Base-by-base conservation (phyloP, 192 early-diverging fungal genomes). In the Backusella circina region DNA sequence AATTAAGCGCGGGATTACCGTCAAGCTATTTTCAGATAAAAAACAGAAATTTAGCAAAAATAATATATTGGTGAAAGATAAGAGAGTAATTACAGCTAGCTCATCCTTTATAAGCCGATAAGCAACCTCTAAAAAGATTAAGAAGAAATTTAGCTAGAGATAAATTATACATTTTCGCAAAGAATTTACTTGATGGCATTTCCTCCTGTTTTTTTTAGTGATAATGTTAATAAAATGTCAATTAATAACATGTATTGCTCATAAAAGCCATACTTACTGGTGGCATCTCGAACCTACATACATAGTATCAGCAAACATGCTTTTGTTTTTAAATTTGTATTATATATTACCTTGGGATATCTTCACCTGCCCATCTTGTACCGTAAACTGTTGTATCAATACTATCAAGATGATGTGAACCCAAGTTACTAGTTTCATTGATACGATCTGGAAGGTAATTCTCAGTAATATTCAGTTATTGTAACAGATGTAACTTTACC, bases 1-100 rank as follows among this genome's bases (percentile, higher is more conserved):
- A 83, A 84, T 94, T 95, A 72, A 91, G 84, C 65, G 83, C 83
- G 41, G 94, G 94, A 51, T 91, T 90, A 50, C 93, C 91, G 72
- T 96, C 94, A 41, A 95, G 84, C 81, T 89, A 81, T 61, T 13
- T 28, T 51, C 10, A 87, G 80, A 71, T 36, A 3, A 18, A 71
- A 71, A 44, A n/a, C n/a, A n/a, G 23, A 18, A 0, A 64, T 26
- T 47, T 30, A 70, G 23, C 4, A 31, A 30, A 31, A 28, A 44
- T 7, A 15, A 28, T 47, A 12, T 21, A 44, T 15, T 12, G 21
- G 4, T 70, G 38, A 65, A 44, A 47, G 23, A 13, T 41, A 13
- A 57, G 13, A 61, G 9, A 13, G 4, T 73, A 77, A n/a, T 38
- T 65, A 77, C 76, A 13, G 64, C 74, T 13, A 80, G 67, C 21